Percentiles rank a stretch among this genome's conserved stretches.
Evolutionary conservation across 2,329 filamentous ascomycete species (phyloP).

Genomic region (Coleophoma cylindrospora): DNA sequence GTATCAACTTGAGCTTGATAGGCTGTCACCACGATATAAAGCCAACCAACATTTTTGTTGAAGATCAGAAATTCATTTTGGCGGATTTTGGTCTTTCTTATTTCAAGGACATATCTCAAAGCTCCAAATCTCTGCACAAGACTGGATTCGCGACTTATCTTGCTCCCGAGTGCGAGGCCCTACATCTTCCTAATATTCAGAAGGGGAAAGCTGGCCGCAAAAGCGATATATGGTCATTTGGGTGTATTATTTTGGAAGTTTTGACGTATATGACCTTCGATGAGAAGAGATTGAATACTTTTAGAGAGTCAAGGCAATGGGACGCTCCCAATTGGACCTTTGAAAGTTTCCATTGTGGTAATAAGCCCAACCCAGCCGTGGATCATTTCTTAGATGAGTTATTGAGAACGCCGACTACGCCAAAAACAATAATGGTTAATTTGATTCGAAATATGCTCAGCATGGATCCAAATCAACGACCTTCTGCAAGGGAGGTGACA

Average conservation of each 20-base stretch:
- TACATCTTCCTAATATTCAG: constrained; percentile 5
- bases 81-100: constrained; percentile 23
- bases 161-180: constrained; percentile 21
- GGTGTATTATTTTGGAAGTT: constrained; percentile 22
- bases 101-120: constrained; percentile 10
- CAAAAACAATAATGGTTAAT: no score
- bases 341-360: no score
- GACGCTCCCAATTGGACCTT: no score
- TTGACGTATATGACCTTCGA: constrained; percentile 17
- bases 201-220: constrained; percentile 8
- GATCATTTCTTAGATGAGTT: no score
- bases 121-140: constrained; percentile 11
- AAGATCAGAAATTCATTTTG: constrained; percentile 16
- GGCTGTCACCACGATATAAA: constrained; percentile 26
- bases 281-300: no score
- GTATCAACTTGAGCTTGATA: constrained; percentile 14
- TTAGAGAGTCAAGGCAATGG: no score
- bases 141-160: constrained; percentile 10
- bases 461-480: no score
- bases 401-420: no score
- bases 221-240: constrained; percentile 25
- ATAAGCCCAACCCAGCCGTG: no score
- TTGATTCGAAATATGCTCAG: no score
- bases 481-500: no score
- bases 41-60: constrained; percentile 24